phyloP scores from a whole-genome alignment of 1,139 yeast species.

The Meyerozyma athensensis region DNA sequence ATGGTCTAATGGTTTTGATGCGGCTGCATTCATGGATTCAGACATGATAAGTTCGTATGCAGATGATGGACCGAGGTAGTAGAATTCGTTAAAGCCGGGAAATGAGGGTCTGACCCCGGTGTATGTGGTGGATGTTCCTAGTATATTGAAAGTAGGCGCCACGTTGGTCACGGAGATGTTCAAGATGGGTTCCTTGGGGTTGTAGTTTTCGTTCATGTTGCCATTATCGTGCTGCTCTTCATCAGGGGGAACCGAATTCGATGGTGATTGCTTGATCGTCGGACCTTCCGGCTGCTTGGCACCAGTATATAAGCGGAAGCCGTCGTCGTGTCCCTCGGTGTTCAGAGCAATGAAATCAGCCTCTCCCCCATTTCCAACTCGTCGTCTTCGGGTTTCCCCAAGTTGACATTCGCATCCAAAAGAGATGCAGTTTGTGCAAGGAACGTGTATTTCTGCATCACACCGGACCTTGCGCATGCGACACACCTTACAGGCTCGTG shows the following conservation, averaged over 20 bases:
- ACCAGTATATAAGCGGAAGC: neutral
- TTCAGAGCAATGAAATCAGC: neutral
- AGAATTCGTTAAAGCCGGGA: slow-evolving; percentile 5
- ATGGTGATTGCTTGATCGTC: neutral
- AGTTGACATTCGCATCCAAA: slow-evolving; percentile 4
- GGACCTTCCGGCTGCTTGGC: neutral
- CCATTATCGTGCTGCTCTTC: no score
- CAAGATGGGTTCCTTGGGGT: slow-evolving; percentile 8
- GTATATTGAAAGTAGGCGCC: slow-evolving; percentile 6
- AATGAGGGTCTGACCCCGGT: slow-evolving; percentile 6
- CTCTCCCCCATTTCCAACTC: neutral
- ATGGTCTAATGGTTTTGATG: slow-evolving; percentile 1
- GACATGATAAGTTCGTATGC: slow-evolving; percentile 8
- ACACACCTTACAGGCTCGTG: slow-evolving; percentile 6
- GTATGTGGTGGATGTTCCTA: neutral
- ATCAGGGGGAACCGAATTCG: no score
- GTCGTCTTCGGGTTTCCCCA: slow-evolving; percentile 1
- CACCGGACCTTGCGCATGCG: slow-evolving; percentile 6
- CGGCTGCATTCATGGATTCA: slow-evolving; percentile 5
- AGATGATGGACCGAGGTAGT: slow-evolving; percentile 11
- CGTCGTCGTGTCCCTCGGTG: slow-evolving; percentile 1
- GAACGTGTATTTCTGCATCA: slow-evolving; percentile 3
- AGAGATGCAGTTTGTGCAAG: slow-evolving; percentile 5
- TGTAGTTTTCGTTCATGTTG: slow-evolving; percentile 1
- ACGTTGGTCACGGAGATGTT: slow-evolving; percentile 8